Evolutionary conservation across 495 filamentous ascomycete genomes (phyloP).

Genomic region (Ramalina peruviana): DNA sequence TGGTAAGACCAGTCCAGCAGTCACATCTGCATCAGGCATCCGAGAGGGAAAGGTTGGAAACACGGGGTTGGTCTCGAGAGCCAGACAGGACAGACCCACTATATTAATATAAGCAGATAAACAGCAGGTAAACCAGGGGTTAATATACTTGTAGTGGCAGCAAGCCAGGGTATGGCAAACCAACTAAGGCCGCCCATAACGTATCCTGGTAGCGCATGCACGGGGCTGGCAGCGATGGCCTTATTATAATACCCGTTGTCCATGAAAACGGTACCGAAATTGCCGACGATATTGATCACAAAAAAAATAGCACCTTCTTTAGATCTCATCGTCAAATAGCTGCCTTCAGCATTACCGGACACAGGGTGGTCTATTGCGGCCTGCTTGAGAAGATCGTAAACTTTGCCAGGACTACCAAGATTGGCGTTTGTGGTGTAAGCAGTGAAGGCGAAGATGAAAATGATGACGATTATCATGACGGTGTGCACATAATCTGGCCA

Average conservation of each 20-base stretch:
- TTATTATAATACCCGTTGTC: slow-evolving; percentile 89
- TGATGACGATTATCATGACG: slow-evolving; percentile 73
- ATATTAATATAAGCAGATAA: no score
- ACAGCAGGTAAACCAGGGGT: no score
- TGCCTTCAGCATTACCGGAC: slow-evolving; percentile 69
- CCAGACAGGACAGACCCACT: slow-evolving; percentile 76
- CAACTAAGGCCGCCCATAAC: slow-evolving; percentile 80
- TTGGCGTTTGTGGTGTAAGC: slow-evolving; percentile 62
- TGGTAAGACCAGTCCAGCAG: slow-evolving; percentile 75
- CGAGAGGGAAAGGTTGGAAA: slow-evolving; percentile 63
- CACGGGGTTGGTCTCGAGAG: slow-evolving; percentile 58
- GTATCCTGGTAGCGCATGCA: slow-evolving; percentile 85
- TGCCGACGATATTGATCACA: slow-evolving; percentile 85
- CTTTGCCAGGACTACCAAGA: slow-evolving; percentile 67
- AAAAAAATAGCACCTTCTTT: slow-evolving; percentile 88
- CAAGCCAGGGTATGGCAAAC: slow-evolving; percentile 95
- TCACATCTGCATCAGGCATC: slow-evolving; percentile 63
- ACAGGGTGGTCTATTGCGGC: slow-evolving; percentile 65
- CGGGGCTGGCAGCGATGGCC: slow-evolving; percentile 80
- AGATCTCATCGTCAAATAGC: slow-evolving; percentile 82
- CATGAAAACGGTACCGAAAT: slow-evolving; percentile 64
- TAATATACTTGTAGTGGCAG: slow-evolving; percentile 63
- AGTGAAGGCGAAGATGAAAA: slow-evolving; percentile 82
- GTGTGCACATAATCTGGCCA: slow-evolving; percentile 77
- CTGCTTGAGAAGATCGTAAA: slow-evolving; percentile 66